These are phyloP conservation scores for Backusella circina DNA, from an alignment of 192 early-diverging fungal species.

Conservation along the genomic window DNA sequence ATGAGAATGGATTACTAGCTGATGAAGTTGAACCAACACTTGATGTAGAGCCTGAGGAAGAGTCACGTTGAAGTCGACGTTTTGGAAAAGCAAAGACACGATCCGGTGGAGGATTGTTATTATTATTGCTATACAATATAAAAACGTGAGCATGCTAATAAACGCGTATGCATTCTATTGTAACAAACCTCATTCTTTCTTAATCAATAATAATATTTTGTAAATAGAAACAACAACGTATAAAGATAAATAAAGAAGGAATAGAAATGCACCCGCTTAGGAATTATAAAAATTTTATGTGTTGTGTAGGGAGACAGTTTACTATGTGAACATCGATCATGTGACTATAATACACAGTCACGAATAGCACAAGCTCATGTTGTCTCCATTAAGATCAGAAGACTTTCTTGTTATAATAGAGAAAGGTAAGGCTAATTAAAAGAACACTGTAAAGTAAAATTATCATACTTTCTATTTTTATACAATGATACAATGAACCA, in stretches of 20 bases:
- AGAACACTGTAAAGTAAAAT: no score
- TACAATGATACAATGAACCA: no score
- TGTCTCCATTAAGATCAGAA: not conserved
- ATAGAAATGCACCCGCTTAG: not conserved
- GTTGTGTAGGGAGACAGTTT: not conserved
- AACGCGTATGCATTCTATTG: not conserved
- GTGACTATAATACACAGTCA: not conserved
- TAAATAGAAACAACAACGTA: not conserved
- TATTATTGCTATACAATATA: not conserved
- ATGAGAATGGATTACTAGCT: not conserved
- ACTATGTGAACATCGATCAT: no score
- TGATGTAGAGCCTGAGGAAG: not conserved
- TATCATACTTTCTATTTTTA: no score
- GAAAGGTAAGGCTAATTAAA: no score
- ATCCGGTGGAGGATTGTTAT: not conserved
- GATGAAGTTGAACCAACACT: not conserved
- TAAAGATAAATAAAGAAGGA: not conserved
- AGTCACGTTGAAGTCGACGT: not conserved
- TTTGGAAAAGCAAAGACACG: not conserved
- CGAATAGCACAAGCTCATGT: not conserved
- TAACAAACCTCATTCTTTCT: not conserved
- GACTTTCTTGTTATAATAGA: no score
- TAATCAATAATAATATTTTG: not conserved
- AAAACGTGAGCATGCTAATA: not conserved
- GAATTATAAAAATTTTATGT: not conserved